phyloP scores from a whole-genome alignment of 805 yeast species.

The Wickerhamiella allomyrinae region DNA sequence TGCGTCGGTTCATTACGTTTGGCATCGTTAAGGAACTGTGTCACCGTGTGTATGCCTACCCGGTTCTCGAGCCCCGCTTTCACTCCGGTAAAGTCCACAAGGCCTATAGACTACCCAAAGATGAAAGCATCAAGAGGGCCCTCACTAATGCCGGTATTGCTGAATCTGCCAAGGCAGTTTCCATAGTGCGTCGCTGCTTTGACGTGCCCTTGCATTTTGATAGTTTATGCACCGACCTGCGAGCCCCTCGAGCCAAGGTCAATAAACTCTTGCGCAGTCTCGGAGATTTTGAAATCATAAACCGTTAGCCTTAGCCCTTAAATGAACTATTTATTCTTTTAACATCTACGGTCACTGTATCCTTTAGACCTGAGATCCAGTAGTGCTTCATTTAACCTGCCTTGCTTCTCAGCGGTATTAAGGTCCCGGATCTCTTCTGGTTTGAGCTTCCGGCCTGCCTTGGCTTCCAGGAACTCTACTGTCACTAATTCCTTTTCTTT shows the following conservation, averaged over 20 bases:
- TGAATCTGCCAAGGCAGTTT: constrained; percentile 2
- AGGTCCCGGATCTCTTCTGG: background rate
- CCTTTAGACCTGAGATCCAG: background rate
- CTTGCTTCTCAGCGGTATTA: background rate
- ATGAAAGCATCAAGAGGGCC: background rate
- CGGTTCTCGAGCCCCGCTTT: constrained; percentile 33
- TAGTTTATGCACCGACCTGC: constrained; percentile 16
- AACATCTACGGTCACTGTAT: background rate
- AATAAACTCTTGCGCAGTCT: constrained; percentile 10
- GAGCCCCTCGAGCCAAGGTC: constrained; percentile 15
- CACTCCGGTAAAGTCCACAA: background rate
- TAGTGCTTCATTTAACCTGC: background rate
- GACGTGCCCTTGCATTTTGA: constrained; percentile 14
- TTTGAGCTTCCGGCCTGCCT: background rate
- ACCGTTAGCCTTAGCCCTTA: too few species aligned
- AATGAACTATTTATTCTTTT: too few species aligned
- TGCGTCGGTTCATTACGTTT: constrained; percentile 72
- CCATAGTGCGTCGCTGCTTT: constrained; percentile 6
- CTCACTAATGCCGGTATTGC: constrained; percentile 2
- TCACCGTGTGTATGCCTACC: constrained; percentile 67
- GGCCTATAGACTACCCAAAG: background rate
- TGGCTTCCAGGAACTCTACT: background rate
- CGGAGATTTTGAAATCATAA: constrained; percentile 14
- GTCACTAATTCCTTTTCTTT: background rate
- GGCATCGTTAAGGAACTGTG: constrained; percentile 74